phyloP scores from a whole-genome alignment of 345 rosid genomes.

The Gossypioides kirkii region DNA sequence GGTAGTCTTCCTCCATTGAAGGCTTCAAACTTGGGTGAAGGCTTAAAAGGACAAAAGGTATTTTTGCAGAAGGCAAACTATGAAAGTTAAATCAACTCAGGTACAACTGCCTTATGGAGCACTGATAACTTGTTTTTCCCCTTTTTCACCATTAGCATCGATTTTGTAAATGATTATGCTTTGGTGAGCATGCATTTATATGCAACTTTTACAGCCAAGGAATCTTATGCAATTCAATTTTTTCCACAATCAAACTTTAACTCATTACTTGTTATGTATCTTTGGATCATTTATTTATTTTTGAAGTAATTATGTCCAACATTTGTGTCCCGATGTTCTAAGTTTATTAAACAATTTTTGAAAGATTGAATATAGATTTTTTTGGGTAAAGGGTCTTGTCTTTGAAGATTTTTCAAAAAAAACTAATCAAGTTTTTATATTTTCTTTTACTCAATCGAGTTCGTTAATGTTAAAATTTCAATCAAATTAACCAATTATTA shows the following conservation, averaged over 20 bases:
- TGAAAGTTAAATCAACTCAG: slow-evolving; percentile 24
- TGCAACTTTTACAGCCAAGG: background rate
- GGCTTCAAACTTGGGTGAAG: background rate
- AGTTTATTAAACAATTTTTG: too few relatives aligned
- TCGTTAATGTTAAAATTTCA: too few relatives aligned
- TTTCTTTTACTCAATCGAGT: too few relatives aligned
- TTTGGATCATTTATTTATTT: background rate
- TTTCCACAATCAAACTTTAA: background rate
- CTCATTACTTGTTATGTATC: background rate
- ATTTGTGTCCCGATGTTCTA: too few relatives aligned
- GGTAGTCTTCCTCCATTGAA: slow-evolving; percentile 16
- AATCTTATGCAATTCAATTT: slow-evolving; percentile 4
- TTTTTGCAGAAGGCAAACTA: background rate
- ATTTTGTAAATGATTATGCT: slow-evolving; percentile 8
- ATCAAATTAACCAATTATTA: too few relatives aligned
- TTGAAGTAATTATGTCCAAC: too few relatives aligned
- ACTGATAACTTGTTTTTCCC: background rate
- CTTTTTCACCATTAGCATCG: background rate
- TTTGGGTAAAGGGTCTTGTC: too few relatives aligned
- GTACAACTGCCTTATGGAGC: background rate
- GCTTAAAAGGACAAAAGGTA: background rate
- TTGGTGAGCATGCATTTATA: background rate
- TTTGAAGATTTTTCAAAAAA: too few relatives aligned
- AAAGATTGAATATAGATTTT: too few relatives aligned
- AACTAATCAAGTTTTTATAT: too few relatives aligned